These are phyloP conservation scores for Globisporangium splendens DNA, from an alignment of 352 stramenopile genomes.

Conservation along the genomic window DNA sequence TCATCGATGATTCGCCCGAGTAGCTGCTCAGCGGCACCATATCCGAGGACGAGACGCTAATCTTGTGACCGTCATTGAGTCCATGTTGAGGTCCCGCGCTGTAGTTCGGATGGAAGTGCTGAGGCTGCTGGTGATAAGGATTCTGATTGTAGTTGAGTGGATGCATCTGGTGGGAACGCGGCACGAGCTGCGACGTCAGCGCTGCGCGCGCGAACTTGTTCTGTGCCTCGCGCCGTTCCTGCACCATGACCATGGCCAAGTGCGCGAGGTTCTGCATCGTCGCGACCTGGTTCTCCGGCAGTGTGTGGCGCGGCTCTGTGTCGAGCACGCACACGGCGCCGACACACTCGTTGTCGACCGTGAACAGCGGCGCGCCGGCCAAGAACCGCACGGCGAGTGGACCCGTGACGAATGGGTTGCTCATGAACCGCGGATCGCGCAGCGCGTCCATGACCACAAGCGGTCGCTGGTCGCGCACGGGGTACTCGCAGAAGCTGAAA, in stretches of 20 bases:
- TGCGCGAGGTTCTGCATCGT: slow-evolving; percentile 85
- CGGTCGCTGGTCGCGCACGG: slow-evolving; percentile 62
- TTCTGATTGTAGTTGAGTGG: neutral
- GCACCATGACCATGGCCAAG: slow-evolving; percentile 83
- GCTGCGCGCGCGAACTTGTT: slow-evolving; percentile 40
- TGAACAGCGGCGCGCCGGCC: slow-evolving; percentile 89
- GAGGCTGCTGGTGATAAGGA: slow-evolving; percentile 7
- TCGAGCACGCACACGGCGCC: slow-evolving; percentile 78
- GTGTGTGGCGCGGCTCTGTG: slow-evolving; percentile 52
- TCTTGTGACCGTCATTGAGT: neutral
- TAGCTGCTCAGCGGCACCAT: slow-evolving; percentile 72
- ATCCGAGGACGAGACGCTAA: slow-evolving; percentile 39
- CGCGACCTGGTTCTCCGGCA: slow-evolving; percentile 75
- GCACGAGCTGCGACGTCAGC: slow-evolving; percentile 36
- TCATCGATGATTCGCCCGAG: slow-evolving; percentile 35
- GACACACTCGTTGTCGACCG: slow-evolving; percentile 75
- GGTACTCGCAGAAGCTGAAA: slow-evolving; percentile 84
- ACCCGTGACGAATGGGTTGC: slow-evolving; percentile 90
- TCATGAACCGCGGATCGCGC: slow-evolving; percentile 84
- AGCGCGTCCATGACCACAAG: slow-evolving; percentile 88
- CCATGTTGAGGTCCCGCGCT: slow-evolving; percentile 1
- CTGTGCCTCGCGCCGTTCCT: slow-evolving; percentile 75
- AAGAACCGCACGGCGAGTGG: slow-evolving; percentile 91
- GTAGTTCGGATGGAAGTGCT: slow-evolving; percentile 11
- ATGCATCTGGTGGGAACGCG: slow-evolving; percentile 19